These are phyloP conservation scores for Aspergillus arachidicola DNA, from an alignment of 2,329 filamentous ascomycete species.

Conservation along the genomic window DNA sequence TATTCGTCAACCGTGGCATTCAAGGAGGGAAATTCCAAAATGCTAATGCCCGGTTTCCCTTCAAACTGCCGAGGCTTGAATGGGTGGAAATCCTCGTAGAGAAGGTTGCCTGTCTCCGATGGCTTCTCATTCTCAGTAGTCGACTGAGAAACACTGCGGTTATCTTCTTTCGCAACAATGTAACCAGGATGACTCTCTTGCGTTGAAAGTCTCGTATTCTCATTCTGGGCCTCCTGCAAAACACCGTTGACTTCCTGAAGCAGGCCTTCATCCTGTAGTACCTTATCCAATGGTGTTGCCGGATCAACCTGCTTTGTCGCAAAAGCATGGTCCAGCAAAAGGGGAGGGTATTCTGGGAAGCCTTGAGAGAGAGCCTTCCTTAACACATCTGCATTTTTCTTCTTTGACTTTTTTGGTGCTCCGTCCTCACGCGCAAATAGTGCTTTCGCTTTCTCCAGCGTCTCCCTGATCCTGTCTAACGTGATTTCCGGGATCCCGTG, in stretches of 20 bases:
- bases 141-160: conserved; percentile 34
- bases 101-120: conserved; percentile 47
- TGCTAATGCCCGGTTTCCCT: conserved; percentile 63
- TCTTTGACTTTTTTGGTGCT: conserved; percentile 67
- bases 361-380: conserved; percentile 79
- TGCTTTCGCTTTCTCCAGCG: conserved; percentile 65
- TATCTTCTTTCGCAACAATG: conserved; percentile 72
- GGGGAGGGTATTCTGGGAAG: conserved; percentile 85
- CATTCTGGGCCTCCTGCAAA: conserved; percentile 69
- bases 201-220: conserved; percentile 70
- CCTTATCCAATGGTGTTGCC: conserved; percentile 65
- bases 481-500: conserved; percentile 74
- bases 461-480: conserved; percentile 68
- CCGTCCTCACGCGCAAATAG: conserved; percentile 38
- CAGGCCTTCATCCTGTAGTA: conserved; percentile 66
- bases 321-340: conserved; percentile 85
- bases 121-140: conserved; percentile 42
- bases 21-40: conserved; percentile 80
- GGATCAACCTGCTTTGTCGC: conserved; percentile 70
- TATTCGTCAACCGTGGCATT: conserved; percentile 96
- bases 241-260: conserved; percentile 69
- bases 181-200: conserved; percentile 73
- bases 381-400: conserved; percentile 74
- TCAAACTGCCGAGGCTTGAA: conserved; percentile 83
- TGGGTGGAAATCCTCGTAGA: conserved; percentile 95